Base-by-base conservation (phyloP, 768 basidiomycete genomes). In the Pisolithus sp. region DNA sequence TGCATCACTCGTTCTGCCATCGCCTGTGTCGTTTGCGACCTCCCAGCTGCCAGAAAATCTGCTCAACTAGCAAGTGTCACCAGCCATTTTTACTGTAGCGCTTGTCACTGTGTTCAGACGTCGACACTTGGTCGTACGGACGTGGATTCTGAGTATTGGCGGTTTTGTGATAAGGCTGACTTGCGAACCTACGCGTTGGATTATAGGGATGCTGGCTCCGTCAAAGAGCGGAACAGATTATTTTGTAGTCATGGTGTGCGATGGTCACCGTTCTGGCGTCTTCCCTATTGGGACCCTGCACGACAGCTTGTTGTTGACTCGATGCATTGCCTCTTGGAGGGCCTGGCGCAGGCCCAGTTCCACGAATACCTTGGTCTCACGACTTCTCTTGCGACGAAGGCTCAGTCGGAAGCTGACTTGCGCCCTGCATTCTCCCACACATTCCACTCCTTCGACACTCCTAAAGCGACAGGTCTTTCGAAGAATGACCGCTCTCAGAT, bases 1-100 rank as follows among this genome's bases (percentile, higher is more conserved):
- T 41, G 60, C 0, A 3, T 56, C 0, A 59, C 68, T 4, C 37
- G 52, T 4, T 62, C 61, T 20, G 64, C 66, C 0, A 31, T 76
- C 2, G 57, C 68, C 0, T 50, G 57, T 5, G 48, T 65, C 0
- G 53, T 72, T 2, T 71, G 69, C 44, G 73, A 77, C 49, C 61
- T 75, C 15, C 71, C 64, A 1, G 72, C 68, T 1, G 64, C 68
- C 0, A 36, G 59, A 7, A 64, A 71, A 39, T 10, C 63, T 3
- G 36, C 64, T 1, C 64, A 52, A 3, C 38, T 61, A 5, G 63
- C 60, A 1, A 48, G 30, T 7, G 28, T 53, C 12, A 21, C 46
- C 1, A 62, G 64, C 7, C 55, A 71, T n/a, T 60, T 58, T 5
- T 62, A 60, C 28, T 74, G 72, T 50, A 54, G 59, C 0, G 46